phyloP scores from a whole-genome alignment of 805 yeast species.

The Tetrapisispora taiwanensis region DNA sequence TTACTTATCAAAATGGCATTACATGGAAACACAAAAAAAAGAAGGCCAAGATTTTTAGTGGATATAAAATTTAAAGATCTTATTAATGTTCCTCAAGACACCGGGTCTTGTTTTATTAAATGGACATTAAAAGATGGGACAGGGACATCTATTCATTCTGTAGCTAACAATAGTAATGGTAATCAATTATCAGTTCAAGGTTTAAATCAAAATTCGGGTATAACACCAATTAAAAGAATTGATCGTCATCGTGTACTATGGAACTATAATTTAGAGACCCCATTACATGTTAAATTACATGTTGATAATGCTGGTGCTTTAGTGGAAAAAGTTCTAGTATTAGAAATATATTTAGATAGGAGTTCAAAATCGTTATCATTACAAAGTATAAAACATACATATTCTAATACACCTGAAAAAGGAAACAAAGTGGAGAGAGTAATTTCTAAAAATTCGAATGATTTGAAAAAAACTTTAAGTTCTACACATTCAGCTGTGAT shows the following conservation, averaged over 20 bases:
- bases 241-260: slow-evolving; percentile 45
- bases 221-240: slow-evolving; percentile 37
- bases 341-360: slow-evolving; percentile 38
- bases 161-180: not conserved
- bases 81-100: slow-evolving; percentile 73
- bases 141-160: slow-evolving; percentile 15
- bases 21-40: slow-evolving; percentile 21
- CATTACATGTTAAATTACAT: slow-evolving; percentile 33
- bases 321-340: slow-evolving; percentile 28
- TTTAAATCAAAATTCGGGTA: slow-evolving; percentile 20
- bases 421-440: not conserved
- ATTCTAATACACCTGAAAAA: not conserved
- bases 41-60: slow-evolving; percentile 54
- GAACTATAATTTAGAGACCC: slow-evolving; percentile 31
- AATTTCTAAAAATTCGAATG: not conserved
- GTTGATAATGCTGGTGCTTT: slow-evolving; percentile 31
- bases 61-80: slow-evolving; percentile 53
- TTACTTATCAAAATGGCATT: slow-evolving; percentile 1
- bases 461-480: not conserved
- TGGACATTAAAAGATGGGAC: slow-evolving; percentile 47
- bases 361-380: not conserved
- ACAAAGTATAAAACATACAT: not conserved
- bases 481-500: not conserved
- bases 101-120: slow-evolving; percentile 57
- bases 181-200: slow-evolving; percentile 3